A percentile compares a stretch with the other conserved stretches of the same genome.
These are phyloP conservation scores for Syncephalastrum racemosum DNA, from an alignment of 371 early-diverging fungal genomes.

Conservation along the genomic window DNA sequence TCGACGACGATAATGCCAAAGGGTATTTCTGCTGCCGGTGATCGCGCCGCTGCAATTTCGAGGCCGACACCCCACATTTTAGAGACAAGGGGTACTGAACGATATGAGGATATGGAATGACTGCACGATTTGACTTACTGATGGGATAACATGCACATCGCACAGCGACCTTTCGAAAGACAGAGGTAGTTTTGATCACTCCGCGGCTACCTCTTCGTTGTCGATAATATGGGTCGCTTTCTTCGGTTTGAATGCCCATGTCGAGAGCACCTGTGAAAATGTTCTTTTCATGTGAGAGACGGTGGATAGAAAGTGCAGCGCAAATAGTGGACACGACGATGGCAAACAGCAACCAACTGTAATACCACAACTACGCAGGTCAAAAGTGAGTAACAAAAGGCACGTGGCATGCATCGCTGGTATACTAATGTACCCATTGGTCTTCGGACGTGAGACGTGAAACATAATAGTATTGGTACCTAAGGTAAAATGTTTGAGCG, in stretches of 20 bases:
- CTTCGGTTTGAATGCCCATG: slow-evolving; percentile 15
- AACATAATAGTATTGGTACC: slow-evolving; percentile 35
- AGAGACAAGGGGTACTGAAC: slow-evolving; percentile 32
- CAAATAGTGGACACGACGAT: slow-evolving; percentile 23
- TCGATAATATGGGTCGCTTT: not conserved
- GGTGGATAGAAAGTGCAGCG: slow-evolving; percentile 21
- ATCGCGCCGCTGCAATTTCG: slow-evolving; percentile 17
- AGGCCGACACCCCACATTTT: slow-evolving; percentile 38
- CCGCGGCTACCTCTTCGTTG: not conserved
- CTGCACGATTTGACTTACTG: slow-evolving; percentile 13
- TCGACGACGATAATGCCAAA: slow-evolving; percentile 29
- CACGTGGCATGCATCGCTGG: not conserved
- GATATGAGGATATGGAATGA: not conserved
- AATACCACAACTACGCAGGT: slow-evolving; percentile 37
- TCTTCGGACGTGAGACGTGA: slow-evolving; percentile 19
- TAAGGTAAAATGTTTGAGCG: not conserved
- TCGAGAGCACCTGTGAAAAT: slow-evolving; percentile 27
- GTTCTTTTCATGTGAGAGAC: slow-evolving; percentile 21
- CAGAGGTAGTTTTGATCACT: slow-evolving; percentile 9
- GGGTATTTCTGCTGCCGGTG: slow-evolving; percentile 13
- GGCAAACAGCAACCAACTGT: slow-evolving; percentile 26
- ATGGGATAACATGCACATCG: slow-evolving; percentile 39
- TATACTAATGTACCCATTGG: slow-evolving; percentile 32
- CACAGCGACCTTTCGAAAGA: slow-evolving; percentile 30
- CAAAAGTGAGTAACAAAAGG: not conserved